These are phyloP conservation scores for Neofusicoccum cordaticola DNA, from an alignment of 2,329 filamentous ascomycete genomes.

Conservation along the genomic window DNA sequence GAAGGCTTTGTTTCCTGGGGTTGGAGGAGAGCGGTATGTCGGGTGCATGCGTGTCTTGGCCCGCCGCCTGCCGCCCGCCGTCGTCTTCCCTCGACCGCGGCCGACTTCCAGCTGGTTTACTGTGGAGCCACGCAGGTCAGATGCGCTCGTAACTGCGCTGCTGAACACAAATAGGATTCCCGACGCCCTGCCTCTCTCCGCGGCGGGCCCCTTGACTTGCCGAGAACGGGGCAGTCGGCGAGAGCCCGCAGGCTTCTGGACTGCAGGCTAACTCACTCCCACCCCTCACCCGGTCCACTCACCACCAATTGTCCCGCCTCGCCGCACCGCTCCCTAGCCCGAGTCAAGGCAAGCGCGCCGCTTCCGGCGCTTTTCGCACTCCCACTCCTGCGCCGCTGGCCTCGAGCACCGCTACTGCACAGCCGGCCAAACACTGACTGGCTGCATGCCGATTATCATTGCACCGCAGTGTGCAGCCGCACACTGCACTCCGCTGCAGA, in stretches of 20 bases:
- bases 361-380: neutral
- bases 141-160: neutral
- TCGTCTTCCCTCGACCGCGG: neutral
- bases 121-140: neutral
- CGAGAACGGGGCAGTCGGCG: neutral
- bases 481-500: neutral
- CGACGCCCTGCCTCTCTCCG: neutral
- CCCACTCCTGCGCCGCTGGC: neutral
- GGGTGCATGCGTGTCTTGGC: neutral
- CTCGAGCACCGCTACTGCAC: slow-evolving; percentile 4
- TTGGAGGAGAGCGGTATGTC: neutral
- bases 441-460: slow-evolving; percentile 8
- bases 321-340: neutral
- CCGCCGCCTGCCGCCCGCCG: neutral
- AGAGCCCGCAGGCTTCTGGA: neutral
- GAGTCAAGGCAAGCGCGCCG: slow-evolving; percentile 5
- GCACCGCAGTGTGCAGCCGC: neutral
- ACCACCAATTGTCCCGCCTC: neutral
- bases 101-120: neutral
- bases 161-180: slow-evolving; percentile 1
- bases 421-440: neutral
- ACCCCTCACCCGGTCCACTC: neutral
- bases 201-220: neutral
- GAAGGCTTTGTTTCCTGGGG: neutral
- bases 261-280: neutral